Percentiles rank a stretch among this genome's conserved stretches.
These are phyloP conservation scores for Teratosphaeriaceae sp. DNA, from an alignment of 2,329 filamentous ascomycete species.

Conservation along the genomic window DNA sequence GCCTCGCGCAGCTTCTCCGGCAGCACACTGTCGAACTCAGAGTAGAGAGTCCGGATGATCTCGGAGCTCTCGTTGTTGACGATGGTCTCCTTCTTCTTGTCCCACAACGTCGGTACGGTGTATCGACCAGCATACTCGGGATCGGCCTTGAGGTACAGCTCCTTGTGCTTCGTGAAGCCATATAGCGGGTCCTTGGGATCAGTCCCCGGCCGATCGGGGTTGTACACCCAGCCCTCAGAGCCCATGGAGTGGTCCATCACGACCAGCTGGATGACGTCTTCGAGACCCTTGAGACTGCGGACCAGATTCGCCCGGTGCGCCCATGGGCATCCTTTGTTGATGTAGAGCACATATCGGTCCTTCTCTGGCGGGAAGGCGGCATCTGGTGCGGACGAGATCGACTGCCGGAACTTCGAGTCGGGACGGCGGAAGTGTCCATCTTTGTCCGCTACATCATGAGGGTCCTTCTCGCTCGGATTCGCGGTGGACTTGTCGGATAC, in stretches of 20 bases:
- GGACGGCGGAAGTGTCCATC: constrained; percentile 50
- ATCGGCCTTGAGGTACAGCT: constrained; percentile 67
- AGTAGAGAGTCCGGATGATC: constrained; percentile 83
- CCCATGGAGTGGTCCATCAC: constrained; percentile 35
- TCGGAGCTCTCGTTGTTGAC: constrained; percentile 88
- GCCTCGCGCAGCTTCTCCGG: constrained; percentile 48
- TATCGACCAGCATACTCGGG: constrained; percentile 64
- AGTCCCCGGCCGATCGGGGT: constrained; percentile 47
- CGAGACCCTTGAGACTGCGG: constrained; percentile 44
- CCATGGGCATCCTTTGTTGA: constrained; percentile 58
- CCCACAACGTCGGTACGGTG: constrained; percentile 73
- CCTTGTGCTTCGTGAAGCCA: constrained; percentile 59
- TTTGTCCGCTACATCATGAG: constrained; percentile 24
- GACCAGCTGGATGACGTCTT: constrained; percentile 44
- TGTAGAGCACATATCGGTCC: constrained; percentile 55
- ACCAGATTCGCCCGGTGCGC: constrained; percentile 47
- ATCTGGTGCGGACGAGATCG: constrained; percentile 45
- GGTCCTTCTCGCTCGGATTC: constrained; percentile 3
- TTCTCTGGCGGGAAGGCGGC: constrained; percentile 53
- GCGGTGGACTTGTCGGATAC: neutral
- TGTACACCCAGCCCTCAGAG: constrained; percentile 65
- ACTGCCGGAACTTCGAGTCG: constrained; percentile 49
- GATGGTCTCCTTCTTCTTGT: constrained; percentile 60
- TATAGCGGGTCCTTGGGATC: constrained; percentile 54
- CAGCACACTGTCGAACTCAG: constrained; percentile 62